Base-by-base conservation (phyloP, 2,329 filamentous ascomycete species). In the Alternaria tenuissima region DNA sequence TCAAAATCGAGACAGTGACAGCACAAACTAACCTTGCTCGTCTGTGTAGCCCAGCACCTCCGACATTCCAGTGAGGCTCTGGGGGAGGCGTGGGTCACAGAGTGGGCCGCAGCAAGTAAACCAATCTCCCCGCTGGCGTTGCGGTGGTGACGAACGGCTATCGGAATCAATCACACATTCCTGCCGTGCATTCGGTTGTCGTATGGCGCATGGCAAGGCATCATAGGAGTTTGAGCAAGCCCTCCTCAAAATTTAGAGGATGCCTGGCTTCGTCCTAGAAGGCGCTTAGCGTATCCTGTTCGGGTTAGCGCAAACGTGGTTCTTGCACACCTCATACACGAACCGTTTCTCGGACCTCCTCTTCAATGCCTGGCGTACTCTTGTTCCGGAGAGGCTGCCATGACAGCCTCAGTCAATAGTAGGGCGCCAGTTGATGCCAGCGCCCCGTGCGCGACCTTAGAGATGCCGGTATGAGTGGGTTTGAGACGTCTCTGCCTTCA, bases 401-500 rank as follows among this genome's bases (percentile, higher is more conserved):
- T 59, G 56, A 62, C 64, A 59, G 70, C 71, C 71, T 75, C 67
- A 71, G 69, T 66, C 56, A 62, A 61, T 54, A 42, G 57, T 53
- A 65, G 61, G 67, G 71, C 69, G 65, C 65, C 61, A 74, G 65
- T 63, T 57, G 64, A 62, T 57, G 59, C 68, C 60, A 57, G 69
- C 57, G 69, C 63, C 60, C 73, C 61, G 71, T 76, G 72, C 71
- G 58, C 57, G 55, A 62, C 67, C 64, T 66, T 64, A 65, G 65
- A 64, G 64, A 66, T 65, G 68, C 72, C 58, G 68, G 63, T 68
- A 65, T 51, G 57, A 62, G 68, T 64, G 52, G 66, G 65, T 67
- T 66, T 79, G 77, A 78, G 76, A 79, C 77, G 70, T 65, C 65
- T 66, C 64, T 70, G 70, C 76, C 76, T 73, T 79, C 76, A 79